phyloP scores from a whole-genome alignment of 1,139 yeast genomes.

The Kodamaea ohmeri region DNA sequence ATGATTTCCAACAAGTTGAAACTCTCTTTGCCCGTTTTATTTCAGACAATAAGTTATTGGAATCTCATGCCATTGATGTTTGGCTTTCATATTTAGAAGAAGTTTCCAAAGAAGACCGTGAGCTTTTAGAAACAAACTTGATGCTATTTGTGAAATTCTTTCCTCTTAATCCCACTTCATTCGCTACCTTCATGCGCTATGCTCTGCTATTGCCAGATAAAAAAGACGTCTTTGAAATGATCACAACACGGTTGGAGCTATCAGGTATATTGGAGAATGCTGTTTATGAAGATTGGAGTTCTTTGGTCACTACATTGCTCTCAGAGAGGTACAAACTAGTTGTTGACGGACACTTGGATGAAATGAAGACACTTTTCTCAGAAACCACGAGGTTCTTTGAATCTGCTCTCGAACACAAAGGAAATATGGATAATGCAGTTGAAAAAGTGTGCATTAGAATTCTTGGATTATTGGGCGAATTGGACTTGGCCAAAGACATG shows the following conservation, averaged over 20 bases:
- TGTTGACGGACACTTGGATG: constrained; percentile 9
- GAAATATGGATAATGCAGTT: constrained; percentile 30
- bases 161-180: constrained; percentile 26
- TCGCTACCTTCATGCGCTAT: constrained; percentile 31
- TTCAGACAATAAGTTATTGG: background rate
- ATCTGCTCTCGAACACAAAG: constrained; percentile 2
- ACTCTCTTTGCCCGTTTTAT: constrained; percentile 10
- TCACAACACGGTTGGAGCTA: constrained; percentile 1
- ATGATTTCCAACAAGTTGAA: constrained; percentile 10
- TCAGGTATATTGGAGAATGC: constrained; percentile 14
- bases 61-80: background rate
- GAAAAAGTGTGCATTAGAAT: constrained; percentile 39
- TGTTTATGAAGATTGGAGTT: constrained; percentile 36
- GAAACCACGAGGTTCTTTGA: constrained; percentile 1
- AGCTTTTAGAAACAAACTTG: constrained; percentile 16
- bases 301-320: constrained; percentile 30
- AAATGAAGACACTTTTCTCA: constrained; percentile 8
- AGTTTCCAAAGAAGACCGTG: constrained; percentile 9
- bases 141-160: constrained; percentile 22
- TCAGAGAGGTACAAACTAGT: constrained; percentile 14
- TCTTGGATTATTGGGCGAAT: constrained; percentile 24
- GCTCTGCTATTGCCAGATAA: constrained; percentile 14
- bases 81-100: constrained; percentile 9
- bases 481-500: constrained; percentile 26
- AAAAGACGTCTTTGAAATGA: constrained; percentile 5